phyloP scores from a whole-genome alignment of 2,329 filamentous ascomycete genomes.

The Juglanconis juglandina region DNA sequence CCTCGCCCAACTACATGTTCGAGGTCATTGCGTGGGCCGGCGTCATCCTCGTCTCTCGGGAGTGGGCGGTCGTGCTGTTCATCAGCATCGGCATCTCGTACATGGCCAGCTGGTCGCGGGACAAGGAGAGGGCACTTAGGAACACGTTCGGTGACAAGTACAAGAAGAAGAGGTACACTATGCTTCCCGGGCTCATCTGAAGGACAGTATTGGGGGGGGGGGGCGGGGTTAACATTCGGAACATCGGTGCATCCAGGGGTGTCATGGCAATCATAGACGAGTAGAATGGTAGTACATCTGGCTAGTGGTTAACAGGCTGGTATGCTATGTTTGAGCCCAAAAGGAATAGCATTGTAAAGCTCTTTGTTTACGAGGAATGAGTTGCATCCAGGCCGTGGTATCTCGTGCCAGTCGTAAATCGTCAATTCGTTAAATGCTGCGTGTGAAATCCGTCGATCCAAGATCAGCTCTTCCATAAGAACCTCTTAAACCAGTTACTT shows the following conservation, averaged over 20 bases:
- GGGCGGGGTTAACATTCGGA: too few relatives aligned
- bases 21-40: constrained; percentile 85
- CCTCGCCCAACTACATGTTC: constrained; percentile 96
- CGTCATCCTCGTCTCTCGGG: constrained; percentile 74
- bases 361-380: not conserved
- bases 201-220: too few relatives aligned
- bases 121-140: constrained; percentile 88
- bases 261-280: too few relatives aligned
- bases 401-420: constrained; percentile 32
- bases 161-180: constrained; percentile 85
- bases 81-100: constrained; percentile 67
- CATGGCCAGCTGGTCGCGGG: constrained; percentile 85
- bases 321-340: too few relatives aligned
- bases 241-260: too few relatives aligned
- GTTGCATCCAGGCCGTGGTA: not conserved
- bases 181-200: constrained; percentile 76
- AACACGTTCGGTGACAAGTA: constrained; percentile 91
- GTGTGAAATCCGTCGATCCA: constrained; percentile 33
- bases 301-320: too few relatives aligned
- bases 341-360: too few relatives aligned
- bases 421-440: constrained; percentile 34
- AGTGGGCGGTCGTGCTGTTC: constrained; percentile 75
- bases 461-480: constrained; percentile 37
- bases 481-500: constrained; percentile 9
- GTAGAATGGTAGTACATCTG: too few relatives aligned